Conservation (phyloP, 2,329 filamentous ascomycete species). For the Acephala macrosclerotiorum region DNA sequence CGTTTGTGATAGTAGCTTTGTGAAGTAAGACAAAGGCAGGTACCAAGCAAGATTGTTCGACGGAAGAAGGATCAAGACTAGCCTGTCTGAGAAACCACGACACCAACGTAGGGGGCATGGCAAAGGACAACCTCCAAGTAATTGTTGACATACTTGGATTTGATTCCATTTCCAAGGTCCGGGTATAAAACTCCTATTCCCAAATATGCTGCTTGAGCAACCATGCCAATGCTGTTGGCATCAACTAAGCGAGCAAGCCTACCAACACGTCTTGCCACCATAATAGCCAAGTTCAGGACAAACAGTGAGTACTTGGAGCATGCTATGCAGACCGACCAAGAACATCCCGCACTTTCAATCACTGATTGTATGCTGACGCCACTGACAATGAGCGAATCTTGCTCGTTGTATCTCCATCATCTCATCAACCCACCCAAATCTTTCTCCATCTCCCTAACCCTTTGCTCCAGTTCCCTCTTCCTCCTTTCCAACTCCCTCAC, state of each 20-base stretch:
- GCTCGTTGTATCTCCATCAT: conserved; percentile 25
- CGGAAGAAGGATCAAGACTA: too few relatives aligned
- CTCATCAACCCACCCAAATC: conserved; percentile 66
- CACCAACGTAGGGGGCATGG: background rate
- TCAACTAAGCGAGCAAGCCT: background rate
- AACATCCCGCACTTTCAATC: background rate
- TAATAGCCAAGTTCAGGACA: background rate
- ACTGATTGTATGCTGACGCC: background rate
- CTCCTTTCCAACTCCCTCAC: conserved; percentile 67
- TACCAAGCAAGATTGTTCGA: too few relatives aligned
- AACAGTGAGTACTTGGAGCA: background rate
- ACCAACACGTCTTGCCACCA: background rate
- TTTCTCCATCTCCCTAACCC: conserved; percentile 72
- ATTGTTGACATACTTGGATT: background rate
- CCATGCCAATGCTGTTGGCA: background rate
- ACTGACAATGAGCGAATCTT: too few relatives aligned
- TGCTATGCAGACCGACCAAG: background rate
- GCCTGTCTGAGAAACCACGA: background rate
- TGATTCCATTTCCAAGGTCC: background rate
- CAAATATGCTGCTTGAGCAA: background rate
- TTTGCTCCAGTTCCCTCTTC: conserved; percentile 67
- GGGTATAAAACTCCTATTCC: conserved; percentile 5
- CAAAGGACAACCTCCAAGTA: background rate
- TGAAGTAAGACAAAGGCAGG: too few relatives aligned
- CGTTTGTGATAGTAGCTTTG: too few relatives aligned